phyloP scores from a whole-genome alignment of 2,329 filamentous ascomycete genomes.

The Coleophoma eucalyptorum region DNA sequence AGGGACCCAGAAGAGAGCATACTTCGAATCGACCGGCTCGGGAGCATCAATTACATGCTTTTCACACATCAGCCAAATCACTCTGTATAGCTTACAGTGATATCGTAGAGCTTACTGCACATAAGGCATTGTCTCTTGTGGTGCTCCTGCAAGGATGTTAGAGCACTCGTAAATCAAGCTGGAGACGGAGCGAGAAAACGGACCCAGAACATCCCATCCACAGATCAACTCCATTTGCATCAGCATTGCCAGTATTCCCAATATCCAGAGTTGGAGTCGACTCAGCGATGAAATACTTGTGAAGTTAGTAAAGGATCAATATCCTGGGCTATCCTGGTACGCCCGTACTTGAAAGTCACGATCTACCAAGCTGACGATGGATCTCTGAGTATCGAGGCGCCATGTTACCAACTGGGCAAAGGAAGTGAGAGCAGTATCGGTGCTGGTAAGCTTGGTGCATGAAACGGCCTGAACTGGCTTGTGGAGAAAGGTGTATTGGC shows the following conservation, averaged over 20 bases:
- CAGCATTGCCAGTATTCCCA: constrained; percentile 6
- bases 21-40: constrained; percentile 1
- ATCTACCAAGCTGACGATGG: constrained; percentile 41
- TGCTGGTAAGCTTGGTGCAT: constrained; percentile 2
- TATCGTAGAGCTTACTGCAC: constrained; percentile 3
- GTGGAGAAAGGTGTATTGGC: neutral
- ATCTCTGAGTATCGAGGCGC: constrained; percentile 37
- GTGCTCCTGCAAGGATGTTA: constrained; percentile 1
- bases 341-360: constrained; percentile 10
- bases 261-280: constrained; percentile 36
- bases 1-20: constrained; percentile 10
- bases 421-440: constrained; percentile 35
- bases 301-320: neutral
- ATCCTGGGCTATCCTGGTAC: neutral
- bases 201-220: constrained; percentile 7
- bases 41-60: constrained; percentile 9
- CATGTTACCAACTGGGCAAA: constrained; percentile 43
- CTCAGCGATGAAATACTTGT: constrained; percentile 42
- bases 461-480: neutral
- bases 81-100: no score
- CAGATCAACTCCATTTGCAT: constrained; percentile 4
- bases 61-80: neutral
- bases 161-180: neutral
- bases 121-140: constrained; percentile 5
- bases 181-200: neutral